Percentiles rank a stretch among this genome's conserved stretches.
phyloP scores from a whole-genome alignment of 1,284 basidiomycete genomes.

The Veloporphyrellus conicus region DNA sequence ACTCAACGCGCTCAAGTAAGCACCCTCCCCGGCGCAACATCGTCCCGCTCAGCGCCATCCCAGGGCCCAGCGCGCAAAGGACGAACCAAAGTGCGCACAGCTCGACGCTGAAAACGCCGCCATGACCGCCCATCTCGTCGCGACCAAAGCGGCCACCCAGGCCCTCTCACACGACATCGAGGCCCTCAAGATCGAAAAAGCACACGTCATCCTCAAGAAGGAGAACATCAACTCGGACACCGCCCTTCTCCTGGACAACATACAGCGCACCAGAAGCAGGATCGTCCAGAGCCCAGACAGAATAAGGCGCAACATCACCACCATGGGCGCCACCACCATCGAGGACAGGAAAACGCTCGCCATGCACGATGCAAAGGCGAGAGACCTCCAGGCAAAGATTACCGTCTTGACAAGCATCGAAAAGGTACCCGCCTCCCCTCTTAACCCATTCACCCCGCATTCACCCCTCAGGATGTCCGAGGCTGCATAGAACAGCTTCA shows the following conservation, averaged over 20 bases:
- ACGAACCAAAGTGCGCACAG: constrained; percentile 65
- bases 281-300: constrained; percentile 87
- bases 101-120: constrained; percentile 58
- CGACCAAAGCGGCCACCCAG: constrained; percentile 63
- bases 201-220: constrained; percentile 55
- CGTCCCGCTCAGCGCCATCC: neutral
- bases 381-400: constrained; percentile 74
- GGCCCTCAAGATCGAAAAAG: constrained; percentile 64
- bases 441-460: neutral
- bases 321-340: constrained; percentile 59
- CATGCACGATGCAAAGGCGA: constrained; percentile 62
- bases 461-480: constrained; percentile 54
- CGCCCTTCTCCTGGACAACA: constrained; percentile 53
- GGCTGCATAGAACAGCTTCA: constrained; percentile 66
- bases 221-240: constrained; percentile 58
- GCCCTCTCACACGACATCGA: constrained; percentile 58
- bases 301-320: constrained; percentile 71
- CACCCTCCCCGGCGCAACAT: constrained; percentile 6
- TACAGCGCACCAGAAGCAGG: constrained; percentile 59
- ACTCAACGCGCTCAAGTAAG: constrained; percentile 63
- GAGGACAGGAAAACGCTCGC: constrained; percentile 61
- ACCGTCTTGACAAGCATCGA: constrained; percentile 69
- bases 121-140: constrained; percentile 60
- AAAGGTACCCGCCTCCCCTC: constrained; percentile 43
- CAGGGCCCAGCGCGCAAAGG: constrained; percentile 65